These are phyloP conservation scores for Metschnikowia aberdeeniae DNA, from an alignment of 805 yeast species.

Conservation along the genomic window DNA sequence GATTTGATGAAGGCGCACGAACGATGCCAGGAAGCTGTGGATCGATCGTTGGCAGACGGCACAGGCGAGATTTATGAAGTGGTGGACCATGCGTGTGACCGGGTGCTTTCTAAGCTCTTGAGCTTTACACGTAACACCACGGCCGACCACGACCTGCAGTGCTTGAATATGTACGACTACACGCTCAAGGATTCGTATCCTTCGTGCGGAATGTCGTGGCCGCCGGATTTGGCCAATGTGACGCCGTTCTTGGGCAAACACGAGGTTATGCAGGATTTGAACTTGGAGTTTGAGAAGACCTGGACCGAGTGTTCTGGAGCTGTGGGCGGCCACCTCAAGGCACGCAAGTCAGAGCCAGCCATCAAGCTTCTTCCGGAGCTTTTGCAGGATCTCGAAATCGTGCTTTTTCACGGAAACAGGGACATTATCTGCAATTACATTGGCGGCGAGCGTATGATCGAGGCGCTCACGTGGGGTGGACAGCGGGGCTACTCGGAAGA, in stretches of 20 bases:
- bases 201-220: slow-evolving; percentile 92
- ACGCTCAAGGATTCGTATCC: slow-evolving; percentile 71
- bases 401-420: slow-evolving; percentile 81
- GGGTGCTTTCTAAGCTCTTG: slow-evolving; percentile 39
- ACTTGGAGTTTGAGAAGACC: slow-evolving; percentile 36
- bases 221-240: slow-evolving; percentile 52
- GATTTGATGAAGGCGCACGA: slow-evolving; percentile 49
- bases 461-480: slow-evolving; percentile 57
- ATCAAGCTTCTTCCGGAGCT: slow-evolving; percentile 64
- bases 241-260: slow-evolving; percentile 46
- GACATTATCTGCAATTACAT: slow-evolving; percentile 84
- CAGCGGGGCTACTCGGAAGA: slow-evolving; percentile 46
- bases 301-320: slow-evolving; percentile 79
- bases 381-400: slow-evolving; percentile 53
- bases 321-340: slow-evolving; percentile 53
- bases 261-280: slow-evolving; percentile 48
- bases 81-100: slow-evolving; percentile 39
- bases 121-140: slow-evolving; percentile 24
- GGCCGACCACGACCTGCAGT: slow-evolving; percentile 41
- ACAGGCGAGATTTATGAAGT: slow-evolving; percentile 7
- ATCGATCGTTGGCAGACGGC: slow-evolving; percentile 19
- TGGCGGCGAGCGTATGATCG: slow-evolving; percentile 68
- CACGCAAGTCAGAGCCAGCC: slow-evolving; percentile 54
- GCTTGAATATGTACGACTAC: slow-evolving; percentile 82
- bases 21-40: slow-evolving; percentile 53